Evolutionary conservation across 495 filamentous ascomycete genomes (phyloP), one percentile per base, ranked within the genome.

Genomic region (Aspergillus cavernicola): DNA sequence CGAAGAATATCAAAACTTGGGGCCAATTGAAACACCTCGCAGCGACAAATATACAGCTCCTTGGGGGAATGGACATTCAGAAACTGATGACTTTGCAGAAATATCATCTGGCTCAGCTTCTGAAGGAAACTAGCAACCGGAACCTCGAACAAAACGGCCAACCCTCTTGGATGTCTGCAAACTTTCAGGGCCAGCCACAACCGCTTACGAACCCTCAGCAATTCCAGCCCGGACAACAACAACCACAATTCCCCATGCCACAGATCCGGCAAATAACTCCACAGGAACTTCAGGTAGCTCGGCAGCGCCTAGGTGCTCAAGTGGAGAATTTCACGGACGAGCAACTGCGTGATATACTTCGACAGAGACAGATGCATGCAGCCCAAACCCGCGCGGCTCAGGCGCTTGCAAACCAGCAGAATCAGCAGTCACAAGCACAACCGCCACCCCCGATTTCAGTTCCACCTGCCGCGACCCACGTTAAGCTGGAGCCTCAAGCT

Each of bases 1-100:
- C 87, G 2, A 77, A 77, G 13, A 67, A 84, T 2, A 66, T 87
- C 15, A 86, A 82, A 62, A 85, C 82, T 50, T 95, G 89, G 89
- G 78, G 75, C 23, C 81, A 87, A 43, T 69, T 95, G 0, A 91
- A 89, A 64, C 67, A 80, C 35, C 87, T 79, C 75, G 69, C 81
- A 1, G 43, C 55, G 1, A 61, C 73, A 39, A 85, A 84, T 57
- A 71, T 71, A n/a, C 72, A 74, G 35, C 50, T 64, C 16, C 52
- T 68, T 15, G 71, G 63, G 16, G 67, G 69, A 2, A 62, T 73
- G 1, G 72, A 77, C 23, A 40, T 77, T 6, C 59, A 69, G 11
- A 72, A 74, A 39, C 51, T 90, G 3, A 64, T 78, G 50, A 64
- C 61, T 11, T 51, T 80, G 3, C 85, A 89, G 52, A 69, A 68